Conservation (phyloP, 2,329 filamentous ascomycete genomes). For the Whalleya microplaca region DNA sequence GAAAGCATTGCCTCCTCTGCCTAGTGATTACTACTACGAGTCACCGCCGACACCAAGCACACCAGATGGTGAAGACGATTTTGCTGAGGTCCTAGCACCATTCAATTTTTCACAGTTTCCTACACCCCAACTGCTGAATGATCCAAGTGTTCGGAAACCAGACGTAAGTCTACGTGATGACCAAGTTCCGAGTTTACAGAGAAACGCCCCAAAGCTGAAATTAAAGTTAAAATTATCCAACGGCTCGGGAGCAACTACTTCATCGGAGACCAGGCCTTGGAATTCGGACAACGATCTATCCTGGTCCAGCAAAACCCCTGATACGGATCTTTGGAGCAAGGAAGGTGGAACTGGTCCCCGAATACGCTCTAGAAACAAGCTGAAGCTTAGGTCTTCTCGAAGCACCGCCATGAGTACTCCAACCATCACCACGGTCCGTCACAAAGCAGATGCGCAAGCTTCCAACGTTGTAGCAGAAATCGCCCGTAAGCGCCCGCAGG, state of each 20-base stretch:
- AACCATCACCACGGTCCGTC: slow-evolving; percentile 29
- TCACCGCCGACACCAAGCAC: slow-evolving; percentile 24
- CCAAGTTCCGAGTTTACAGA: slow-evolving; percentile 14
- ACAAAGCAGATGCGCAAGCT: slow-evolving; percentile 16
- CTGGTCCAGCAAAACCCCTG: slow-evolving; percentile 12
- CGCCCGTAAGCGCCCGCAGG: slow-evolving; percentile 24
- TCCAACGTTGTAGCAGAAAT: slow-evolving; percentile 23
- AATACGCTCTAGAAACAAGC: slow-evolving; percentile 19
- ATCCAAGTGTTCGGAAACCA: not conserved
- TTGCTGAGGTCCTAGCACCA: slow-evolving; percentile 34
- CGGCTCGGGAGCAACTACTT: slow-evolving; percentile 16
- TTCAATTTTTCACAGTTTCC: slow-evolving; percentile 26
- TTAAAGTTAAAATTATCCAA: slow-evolving; percentile 30
- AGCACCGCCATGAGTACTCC: slow-evolving; percentile 22
- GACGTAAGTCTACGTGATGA: not conserved
- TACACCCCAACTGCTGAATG: slow-evolving; percentile 1
- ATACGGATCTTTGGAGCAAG: slow-evolving; percentile 11
- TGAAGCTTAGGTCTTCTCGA: slow-evolving; percentile 32
- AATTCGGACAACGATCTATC: slow-evolving; percentile 13
- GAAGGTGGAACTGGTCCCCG: slow-evolving; percentile 4
- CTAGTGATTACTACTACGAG: slow-evolving; percentile 35
- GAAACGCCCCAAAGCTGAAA: slow-evolving; percentile 31
- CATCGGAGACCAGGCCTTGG: slow-evolving; percentile 10
- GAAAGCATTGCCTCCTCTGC: slow-evolving; percentile 55
- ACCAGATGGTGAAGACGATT: slow-evolving; percentile 31